These are phyloP conservation scores for Phytophthora sp. DNA, from an alignment of 352 stramenopile species.

Conservation along the genomic window DNA sequence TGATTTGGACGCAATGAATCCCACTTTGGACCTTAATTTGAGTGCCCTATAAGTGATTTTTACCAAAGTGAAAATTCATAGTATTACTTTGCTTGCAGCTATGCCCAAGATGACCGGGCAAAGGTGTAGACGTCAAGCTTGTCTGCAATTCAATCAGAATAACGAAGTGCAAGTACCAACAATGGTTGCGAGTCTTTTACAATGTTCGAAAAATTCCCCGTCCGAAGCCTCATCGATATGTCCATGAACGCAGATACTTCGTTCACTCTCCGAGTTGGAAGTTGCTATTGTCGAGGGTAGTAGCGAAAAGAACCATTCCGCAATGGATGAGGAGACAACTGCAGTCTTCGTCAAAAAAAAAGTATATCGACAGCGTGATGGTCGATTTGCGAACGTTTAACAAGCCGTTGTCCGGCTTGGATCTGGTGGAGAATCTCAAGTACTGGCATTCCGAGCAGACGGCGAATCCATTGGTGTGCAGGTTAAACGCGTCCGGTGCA, in stretches of 20 bases:
- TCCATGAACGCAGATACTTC: constrained; percentile 9
- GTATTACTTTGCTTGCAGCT: too few species aligned
- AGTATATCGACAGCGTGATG: constrained; percentile 54
- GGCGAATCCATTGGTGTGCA: not conserved
- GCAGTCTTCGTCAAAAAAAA: not conserved
- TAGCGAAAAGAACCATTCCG: not conserved
- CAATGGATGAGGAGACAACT: not conserved
- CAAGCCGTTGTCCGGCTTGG: constrained; percentile 30
- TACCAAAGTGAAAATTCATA: too few species aligned
- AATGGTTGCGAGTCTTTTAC: constrained; percentile 48
- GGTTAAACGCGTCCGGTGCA: not conserved
- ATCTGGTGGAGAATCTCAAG: constrained; percentile 18
- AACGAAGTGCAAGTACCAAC: not conserved
- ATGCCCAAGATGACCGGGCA: too few species aligned
- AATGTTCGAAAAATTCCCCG: constrained; percentile 71
- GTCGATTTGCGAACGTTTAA: constrained; percentile 46
- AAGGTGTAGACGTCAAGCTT: too few species aligned
- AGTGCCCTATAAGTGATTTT: too few species aligned
- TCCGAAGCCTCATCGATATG: constrained; percentile 34
- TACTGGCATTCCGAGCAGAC: constrained; percentile 13
- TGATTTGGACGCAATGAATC: too few species aligned
- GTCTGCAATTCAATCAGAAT: not conserved
- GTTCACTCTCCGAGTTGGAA: constrained; percentile 22
- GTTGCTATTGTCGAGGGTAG: not conserved
- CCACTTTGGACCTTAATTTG: too few species aligned